A percentile compares a stretch with the other conserved stretches of the same genome.
These are phyloP conservation scores for Pseudopyrenochaeta lycopersici DNA, from an alignment of 2,329 filamentous ascomycete species.

Conservation along the genomic window DNA sequence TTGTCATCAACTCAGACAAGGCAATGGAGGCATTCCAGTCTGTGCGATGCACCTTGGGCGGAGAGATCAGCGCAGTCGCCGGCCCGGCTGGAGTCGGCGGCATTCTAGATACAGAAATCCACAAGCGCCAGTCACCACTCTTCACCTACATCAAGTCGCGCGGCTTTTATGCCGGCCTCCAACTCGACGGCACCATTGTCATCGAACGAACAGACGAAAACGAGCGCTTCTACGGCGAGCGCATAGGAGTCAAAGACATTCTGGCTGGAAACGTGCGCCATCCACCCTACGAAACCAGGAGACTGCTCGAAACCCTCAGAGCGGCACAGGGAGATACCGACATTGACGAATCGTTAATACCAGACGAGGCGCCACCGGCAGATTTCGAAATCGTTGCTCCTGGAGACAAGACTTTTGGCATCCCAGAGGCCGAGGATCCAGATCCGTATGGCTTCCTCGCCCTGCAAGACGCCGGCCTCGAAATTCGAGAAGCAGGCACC, in stretches of 20 bases:
- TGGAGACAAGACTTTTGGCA: constrained; percentile 71
- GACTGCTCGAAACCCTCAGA: constrained; percentile 83
- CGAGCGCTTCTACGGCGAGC: constrained; percentile 80
- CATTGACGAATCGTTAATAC: constrained; percentile 73
- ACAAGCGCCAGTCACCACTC: constrained; percentile 74
- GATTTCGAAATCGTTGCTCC: constrained; percentile 68
- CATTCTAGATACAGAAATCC: constrained; percentile 73
- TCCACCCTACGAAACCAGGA: constrained; percentile 64
- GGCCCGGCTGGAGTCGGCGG: constrained; percentile 83
- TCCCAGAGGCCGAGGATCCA: constrained; percentile 81
- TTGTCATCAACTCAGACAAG: constrained; percentile 88
- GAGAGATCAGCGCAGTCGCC: constrained; percentile 78
- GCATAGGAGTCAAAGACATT: constrained; percentile 69
- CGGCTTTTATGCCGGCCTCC: constrained; percentile 86
- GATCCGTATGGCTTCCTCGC: constrained; percentile 93
- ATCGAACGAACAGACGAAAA: constrained; percentile 91
- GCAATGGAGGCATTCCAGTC: constrained; percentile 86
- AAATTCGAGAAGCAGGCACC: constrained; percentile 89
- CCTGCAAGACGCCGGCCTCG: constrained; percentile 87
- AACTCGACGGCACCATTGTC: constrained; percentile 86
- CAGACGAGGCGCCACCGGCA: constrained; percentile 76
- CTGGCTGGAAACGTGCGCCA: constrained; percentile 67
- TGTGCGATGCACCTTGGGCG: constrained; percentile 79
- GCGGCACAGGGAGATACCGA: constrained; percentile 84
- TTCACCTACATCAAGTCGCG: constrained; percentile 91